Conservation (phyloP, 2,329 filamentous ascomycete species). For the Coniella lustricola region DNA sequence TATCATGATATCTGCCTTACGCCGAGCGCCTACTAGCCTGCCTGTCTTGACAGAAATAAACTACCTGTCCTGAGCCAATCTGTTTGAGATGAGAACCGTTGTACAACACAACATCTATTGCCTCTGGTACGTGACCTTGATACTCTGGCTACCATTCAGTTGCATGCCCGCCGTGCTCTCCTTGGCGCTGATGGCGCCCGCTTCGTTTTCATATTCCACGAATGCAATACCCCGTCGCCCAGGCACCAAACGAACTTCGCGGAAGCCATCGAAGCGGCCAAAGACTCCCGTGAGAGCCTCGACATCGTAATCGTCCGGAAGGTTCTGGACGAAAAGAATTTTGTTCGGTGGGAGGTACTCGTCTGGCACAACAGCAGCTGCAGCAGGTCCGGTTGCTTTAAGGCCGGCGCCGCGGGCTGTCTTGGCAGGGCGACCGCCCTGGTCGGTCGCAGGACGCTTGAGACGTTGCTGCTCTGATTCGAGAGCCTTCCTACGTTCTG, state of each 20-base stretch:
- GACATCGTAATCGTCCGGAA: constrained; percentile 79
- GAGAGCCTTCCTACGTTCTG: constrained; percentile 70
- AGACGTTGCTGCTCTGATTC: constrained; percentile 72
- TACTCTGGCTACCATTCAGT: constrained; percentile 67
- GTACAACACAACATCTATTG: constrained; percentile 45
- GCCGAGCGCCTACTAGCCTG: constrained; percentile 6
- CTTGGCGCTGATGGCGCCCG: constrained; percentile 85
- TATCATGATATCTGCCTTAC: constrained; percentile 15
- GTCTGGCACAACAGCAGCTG: constrained; percentile 77
- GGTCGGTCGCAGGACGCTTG: constrained; percentile 51
- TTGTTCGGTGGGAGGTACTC: constrained; percentile 98
- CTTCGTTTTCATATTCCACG: constrained; percentile 89
- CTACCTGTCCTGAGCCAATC: neutral
- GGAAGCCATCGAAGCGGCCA: constrained; percentile 85
- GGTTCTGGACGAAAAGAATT: constrained; percentile 86
- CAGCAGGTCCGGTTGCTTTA: constrained; percentile 64
- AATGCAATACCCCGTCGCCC: constrained; percentile 86
- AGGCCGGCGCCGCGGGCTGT: constrained; percentile 64
- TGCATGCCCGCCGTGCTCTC: constrained; percentile 84
- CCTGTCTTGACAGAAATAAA: constrained; percentile 5
- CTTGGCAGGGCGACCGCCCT: constrained; percentile 57
- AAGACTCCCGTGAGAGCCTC: constrained; percentile 77
- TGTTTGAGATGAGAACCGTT: neutral
- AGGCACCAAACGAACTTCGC: constrained; percentile 83
- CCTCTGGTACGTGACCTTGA: constrained; percentile 95